Base-by-base conservation (phyloP, 495 filamentous ascomycete genomes). In the Hyphodiscus hymeniophilus region DNA sequence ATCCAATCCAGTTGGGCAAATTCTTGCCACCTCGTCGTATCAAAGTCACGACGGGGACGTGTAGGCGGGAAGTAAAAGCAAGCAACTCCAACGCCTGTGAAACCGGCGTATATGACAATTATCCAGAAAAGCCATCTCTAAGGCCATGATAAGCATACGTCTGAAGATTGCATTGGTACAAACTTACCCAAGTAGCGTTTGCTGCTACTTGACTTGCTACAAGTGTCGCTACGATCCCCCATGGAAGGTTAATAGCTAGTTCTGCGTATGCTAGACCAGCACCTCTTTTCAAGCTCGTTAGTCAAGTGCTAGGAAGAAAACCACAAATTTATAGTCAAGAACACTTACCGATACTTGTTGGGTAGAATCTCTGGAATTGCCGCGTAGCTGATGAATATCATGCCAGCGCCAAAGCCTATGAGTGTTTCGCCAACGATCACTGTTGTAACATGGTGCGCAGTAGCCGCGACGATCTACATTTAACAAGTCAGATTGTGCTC, bases 1-100 rank as follows among this genome's bases (percentile, higher is more conserved):
- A 63, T 55, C 24, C 38, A 57, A 42, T 67, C 64, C 24, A 65
- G 58, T 28, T 65, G 50, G 35, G 56, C 58, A 22, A 64, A 38
- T 42, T 59, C 61, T 41, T 60, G 50, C 36, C 49, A 54, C 7
- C 52, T 40, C 18, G 50, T 26, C 50, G 50, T 54, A 20, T 51
- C 51, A 39, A 53, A 50, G 48, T 66, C 62, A 24, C 60, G 51
- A 43, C 53, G 54, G 18, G 52, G 48, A 41, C 61, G 61, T 16
- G 58, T 53, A n/a, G 64, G 63, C 13, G 64, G 64, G 23, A 52
- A 54, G 54, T 65, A 66, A 51, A 63, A 61, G 18, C 60, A 35
- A 20, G 39, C 46, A 45, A 54, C 59, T 16, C 50, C 54, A 33
- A 57, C 41, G 5, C 61, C 55, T n/a, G 47, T 51, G 17, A 60